A percentile compares a stretch with the other conserved stretches of the same genome.
Conservation (phyloP, 2,329 filamentous ascomycete species). For the Camptophora hylomeconis region DNA sequence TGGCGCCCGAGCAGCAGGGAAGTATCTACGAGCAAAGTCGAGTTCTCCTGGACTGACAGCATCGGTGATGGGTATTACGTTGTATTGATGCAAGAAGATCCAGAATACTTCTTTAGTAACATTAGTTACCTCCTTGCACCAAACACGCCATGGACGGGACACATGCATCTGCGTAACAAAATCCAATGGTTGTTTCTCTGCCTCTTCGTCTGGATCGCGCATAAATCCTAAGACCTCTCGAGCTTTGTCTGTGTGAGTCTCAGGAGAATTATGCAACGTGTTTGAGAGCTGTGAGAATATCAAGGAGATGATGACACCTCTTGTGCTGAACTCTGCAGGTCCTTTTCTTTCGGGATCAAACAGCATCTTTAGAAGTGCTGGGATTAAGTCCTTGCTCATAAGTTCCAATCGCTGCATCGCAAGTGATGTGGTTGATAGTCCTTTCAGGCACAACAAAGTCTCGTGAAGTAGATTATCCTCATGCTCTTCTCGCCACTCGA, state of each 20-base stretch:
- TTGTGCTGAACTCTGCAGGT: constrained; percentile 88
- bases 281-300: constrained; percentile 73
- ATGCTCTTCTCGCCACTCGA: constrained; percentile 97
- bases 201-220: constrained; percentile 62
- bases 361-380: constrained; percentile 72
- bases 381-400: constrained; percentile 71
- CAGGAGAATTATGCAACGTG: constrained; percentile 37
- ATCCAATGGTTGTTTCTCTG: constrained; percentile 61
- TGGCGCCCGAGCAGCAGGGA: constrained; percentile 74
- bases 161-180: constrained; percentile 86
- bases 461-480: constrained; percentile 90
- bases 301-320: constrained; percentile 77
- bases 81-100: constrained; percentile 94
- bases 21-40: constrained; percentile 50
- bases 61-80: constrained; percentile 52
- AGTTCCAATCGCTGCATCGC: constrained; percentile 70
- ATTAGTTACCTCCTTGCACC: constrained; percentile 82
- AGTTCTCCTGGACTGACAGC: no score
- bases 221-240: constrained; percentile 65
- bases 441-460: constrained; percentile 83
- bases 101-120: constrained; percentile 98
- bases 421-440: constrained; percentile 77
- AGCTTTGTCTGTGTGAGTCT: constrained; percentile 56
- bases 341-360: constrained; percentile 98
- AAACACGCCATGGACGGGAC: constrained; percentile 77